Evolutionary conservation across 805 yeast species (phyloP), one percentile per base, ranked within the genome.

Genomic region (Priceomyces castillae): DNA sequence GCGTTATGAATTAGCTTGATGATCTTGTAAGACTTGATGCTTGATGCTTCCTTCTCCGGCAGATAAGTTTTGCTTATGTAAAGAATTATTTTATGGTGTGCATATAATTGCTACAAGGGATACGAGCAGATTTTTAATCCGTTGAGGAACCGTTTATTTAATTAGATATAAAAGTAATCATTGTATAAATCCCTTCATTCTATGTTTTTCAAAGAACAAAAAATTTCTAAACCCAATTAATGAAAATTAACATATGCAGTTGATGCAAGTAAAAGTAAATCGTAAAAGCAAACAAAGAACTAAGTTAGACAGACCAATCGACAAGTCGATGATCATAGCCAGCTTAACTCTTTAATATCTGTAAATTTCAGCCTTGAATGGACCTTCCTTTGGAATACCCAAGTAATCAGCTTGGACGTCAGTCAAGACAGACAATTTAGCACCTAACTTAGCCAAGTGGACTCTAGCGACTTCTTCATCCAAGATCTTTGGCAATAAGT

Each of bases 391-490:
- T 64, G 96, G 92, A 59, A 94, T 74, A 65, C 92, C 90, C 69
- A 92, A 84, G 85, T 92, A 92, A 57, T 90, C 96, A 61, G 96
- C 80, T 82, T 92, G 99, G 58, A 69, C 89, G 42, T 71, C 55
- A 55, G 90, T 69, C 68, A 92, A 84, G 54, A 73, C 73, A 59
- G 95, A 78, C 68, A 92, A 84, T 71, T 79, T 82, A 60, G 83
- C 98, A 72, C 94, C 95, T 67, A 92, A 82, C 78, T 94, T 96
- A 68, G 74, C 88, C 75, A 92, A 84, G 78, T 92, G 99, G 71
- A 90, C 85, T 70, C 86, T 87, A 61, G 99, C 99, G 61, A 92
- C 99, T 61, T 96, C 87, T 83, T 92, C 99, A 74, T 92, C 99
- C 75, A 92, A 82, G 64, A 92, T 82, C 86, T 92, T 92, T 80